Conservation (phyloP, 2,329 filamentous ascomycete species). For the Clonostachys byssicola region DNA sequence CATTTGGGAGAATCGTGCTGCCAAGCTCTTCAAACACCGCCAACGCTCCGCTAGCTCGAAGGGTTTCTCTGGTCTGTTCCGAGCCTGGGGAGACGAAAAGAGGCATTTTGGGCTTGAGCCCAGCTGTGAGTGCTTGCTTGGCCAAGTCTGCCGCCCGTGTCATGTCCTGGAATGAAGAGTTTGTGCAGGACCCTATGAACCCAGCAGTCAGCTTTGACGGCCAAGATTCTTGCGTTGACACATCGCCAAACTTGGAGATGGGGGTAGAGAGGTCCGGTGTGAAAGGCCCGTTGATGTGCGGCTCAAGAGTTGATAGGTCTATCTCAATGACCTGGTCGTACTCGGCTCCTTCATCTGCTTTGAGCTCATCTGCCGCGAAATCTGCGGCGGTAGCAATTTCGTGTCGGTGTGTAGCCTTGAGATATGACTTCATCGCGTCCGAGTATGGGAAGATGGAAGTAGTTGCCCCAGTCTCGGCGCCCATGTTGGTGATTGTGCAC, state of each 20-base stretch:
- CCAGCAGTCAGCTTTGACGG: conserved; percentile 34
- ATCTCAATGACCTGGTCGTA: neutral
- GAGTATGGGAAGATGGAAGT: conserved; percentile 78
- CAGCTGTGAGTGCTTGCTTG: conserved; percentile 67
- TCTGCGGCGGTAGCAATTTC: conserved; percentile 64
- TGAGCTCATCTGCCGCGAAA: conserved; percentile 46
- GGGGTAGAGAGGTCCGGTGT: neutral
- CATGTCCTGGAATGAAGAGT: neutral
- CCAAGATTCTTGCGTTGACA: neutral
- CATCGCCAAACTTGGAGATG: neutral
- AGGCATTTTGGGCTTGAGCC: conserved; percentile 67
- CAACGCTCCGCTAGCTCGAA: conserved; percentile 64
- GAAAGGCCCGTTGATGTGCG: neutral
- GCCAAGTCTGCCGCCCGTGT: conserved; percentile 64
- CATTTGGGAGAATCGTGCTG: conserved; percentile 70
- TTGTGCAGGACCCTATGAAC: neutral
- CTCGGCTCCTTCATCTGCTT: conserved; percentile 56
- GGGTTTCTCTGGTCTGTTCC: conserved; percentile 70
- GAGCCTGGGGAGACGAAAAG: conserved; percentile 75
- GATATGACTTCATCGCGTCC: conserved; percentile 75
- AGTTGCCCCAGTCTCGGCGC: conserved; percentile 53
- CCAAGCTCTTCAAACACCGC: conserved; percentile 73
- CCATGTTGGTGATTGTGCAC: conserved; percentile 58
- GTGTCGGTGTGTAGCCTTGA: conserved; percentile 66
- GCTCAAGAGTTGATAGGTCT: neutral